These are phyloP conservation scores for Suillus fuscotomentosus DNA, from an alignment of 768 basidiomycete species.

Conservation along the genomic window DNA sequence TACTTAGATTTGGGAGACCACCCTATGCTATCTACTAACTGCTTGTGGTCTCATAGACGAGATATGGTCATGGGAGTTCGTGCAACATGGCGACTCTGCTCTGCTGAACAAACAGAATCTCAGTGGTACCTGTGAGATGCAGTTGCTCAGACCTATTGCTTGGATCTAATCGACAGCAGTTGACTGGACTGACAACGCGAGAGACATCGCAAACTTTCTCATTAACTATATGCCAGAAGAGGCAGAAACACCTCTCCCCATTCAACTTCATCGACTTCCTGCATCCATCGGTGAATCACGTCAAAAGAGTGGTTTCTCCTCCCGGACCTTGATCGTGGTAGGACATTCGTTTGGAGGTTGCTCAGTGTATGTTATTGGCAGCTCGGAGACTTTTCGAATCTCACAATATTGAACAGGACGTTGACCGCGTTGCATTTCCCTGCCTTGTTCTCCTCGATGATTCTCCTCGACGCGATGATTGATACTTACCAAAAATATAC, in stretches of 20 bases:
- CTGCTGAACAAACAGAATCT: slow-evolving; percentile 60
- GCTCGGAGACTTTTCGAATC: neutral
- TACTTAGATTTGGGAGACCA: slow-evolving; percentile 76
- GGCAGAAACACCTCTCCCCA: slow-evolving; percentile 42
- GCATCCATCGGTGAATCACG: slow-evolving; percentile 41
- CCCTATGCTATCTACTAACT: slow-evolving; percentile 50
- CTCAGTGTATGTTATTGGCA: slow-evolving; percentile 52
- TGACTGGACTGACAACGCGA: slow-evolving; percentile 75
- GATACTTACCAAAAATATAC: neutral
- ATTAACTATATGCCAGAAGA: slow-evolving; percentile 59
- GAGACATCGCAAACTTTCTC: slow-evolving; percentile 80
- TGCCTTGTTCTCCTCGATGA: slow-evolving; percentile 63
- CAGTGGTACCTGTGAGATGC: slow-evolving; percentile 55
- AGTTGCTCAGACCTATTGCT: neutral
- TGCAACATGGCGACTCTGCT: slow-evolving; percentile 84
- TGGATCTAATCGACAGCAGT: slow-evolving; percentile 36
- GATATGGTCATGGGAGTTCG: slow-evolving; percentile 81
- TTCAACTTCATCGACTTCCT: slow-evolving; percentile 50
- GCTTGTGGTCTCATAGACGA: slow-evolving; percentile 53
- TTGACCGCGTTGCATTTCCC: slow-evolving; percentile 66
- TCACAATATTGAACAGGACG: slow-evolving; percentile 36
- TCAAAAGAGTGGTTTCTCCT: slow-evolving; percentile 43
- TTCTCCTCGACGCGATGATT: slow-evolving; percentile 81
- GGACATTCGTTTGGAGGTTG: slow-evolving; percentile 89
- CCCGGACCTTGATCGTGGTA: slow-evolving; percentile 58